Evolutionary conservation across 1,139 yeast species (phyloP).

Genomic region (Williopsis jadinii): DNA sequence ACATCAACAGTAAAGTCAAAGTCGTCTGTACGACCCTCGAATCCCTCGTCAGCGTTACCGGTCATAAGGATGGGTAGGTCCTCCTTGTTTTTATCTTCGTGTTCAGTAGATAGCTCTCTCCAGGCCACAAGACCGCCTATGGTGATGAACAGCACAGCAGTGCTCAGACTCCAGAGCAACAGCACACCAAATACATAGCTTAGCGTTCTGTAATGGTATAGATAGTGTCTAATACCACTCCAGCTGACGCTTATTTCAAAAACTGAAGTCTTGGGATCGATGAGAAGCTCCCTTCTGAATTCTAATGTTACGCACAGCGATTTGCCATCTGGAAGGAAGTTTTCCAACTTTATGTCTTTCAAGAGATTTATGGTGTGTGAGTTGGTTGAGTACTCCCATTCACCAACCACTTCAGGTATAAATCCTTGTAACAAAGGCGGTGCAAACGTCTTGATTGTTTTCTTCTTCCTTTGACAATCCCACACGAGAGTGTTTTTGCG

Average conservation of each 20-base stretch:
- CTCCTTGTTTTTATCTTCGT: slow-evolving; percentile 1
- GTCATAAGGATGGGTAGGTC: slow-evolving; percentile 1
- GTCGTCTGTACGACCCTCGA: slow-evolving; percentile 1
- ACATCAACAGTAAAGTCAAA: slow-evolving; percentile 2
- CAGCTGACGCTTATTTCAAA: slow-evolving; percentile 33
- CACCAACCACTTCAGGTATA: slow-evolving; percentile 4
- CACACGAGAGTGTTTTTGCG: slow-evolving; percentile 15
- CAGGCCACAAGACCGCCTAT: slow-evolving; percentile 11
- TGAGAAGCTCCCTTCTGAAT: slow-evolving; percentile 23
- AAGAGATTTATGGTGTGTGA: slow-evolving; percentile 3
- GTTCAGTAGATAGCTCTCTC: slow-evolving; percentile 7
- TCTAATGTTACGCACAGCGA: slow-evolving; percentile 27
- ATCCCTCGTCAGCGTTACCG: slow-evolving; percentile 1
- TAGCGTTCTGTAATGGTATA: slow-evolving; percentile 41
- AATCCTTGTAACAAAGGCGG: slow-evolving; percentile 17
- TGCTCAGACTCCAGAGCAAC: slow-evolving; percentile 36
- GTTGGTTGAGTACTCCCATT: slow-evolving; percentile 1
- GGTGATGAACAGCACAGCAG: slow-evolving; percentile 9
- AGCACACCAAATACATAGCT: slow-evolving; percentile 45
- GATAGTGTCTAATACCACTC: slow-evolving; percentile 51
- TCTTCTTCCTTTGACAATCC: slow-evolving; percentile 7
- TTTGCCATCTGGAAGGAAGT: slow-evolving; percentile 1
- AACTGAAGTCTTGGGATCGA: slow-evolving; percentile 22
- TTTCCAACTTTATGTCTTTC: slow-evolving; percentile 2
- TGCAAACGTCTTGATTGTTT: slow-evolving; percentile 6